These are phyloP conservation scores for Sclerotinia borealis DNA, from an alignment of 2,329 filamentous ascomycete genomes.

Conservation along the genomic window DNA sequence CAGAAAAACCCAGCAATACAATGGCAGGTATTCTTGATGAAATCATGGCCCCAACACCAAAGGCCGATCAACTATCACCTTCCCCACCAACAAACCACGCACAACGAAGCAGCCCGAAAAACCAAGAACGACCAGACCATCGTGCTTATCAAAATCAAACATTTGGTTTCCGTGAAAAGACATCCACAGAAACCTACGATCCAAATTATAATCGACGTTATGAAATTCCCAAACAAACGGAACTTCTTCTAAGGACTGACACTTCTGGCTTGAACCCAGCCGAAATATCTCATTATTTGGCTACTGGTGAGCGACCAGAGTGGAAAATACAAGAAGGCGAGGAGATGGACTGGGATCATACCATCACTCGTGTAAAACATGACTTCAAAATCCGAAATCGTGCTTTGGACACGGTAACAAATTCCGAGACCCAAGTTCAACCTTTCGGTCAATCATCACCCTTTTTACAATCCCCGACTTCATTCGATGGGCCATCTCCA, in stretches of 20 bases:
- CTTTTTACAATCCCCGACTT: neutral
- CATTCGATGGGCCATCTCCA: constrained; percentile 33
- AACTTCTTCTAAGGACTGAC: constrained; percentile 20
- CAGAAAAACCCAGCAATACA: constrained; percentile 35
- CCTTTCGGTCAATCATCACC: constrained; percentile 17
- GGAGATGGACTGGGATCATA: constrained; percentile 63
- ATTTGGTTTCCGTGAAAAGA: neutral
- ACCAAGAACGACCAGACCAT: neutral
- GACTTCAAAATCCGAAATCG: constrained; percentile 42
- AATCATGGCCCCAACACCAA: constrained; percentile 5
- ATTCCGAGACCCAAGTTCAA: constrained; percentile 34
- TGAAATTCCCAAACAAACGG: neutral
- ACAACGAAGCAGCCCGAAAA: neutral
- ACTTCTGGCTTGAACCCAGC: constrained; percentile 12
- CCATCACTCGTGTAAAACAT: constrained; percentile 6
- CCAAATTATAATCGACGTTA: neutral
- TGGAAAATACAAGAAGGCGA: neutral
- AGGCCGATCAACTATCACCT: neutral
- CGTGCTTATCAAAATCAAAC: neutral
- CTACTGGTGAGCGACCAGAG: constrained; percentile 9
- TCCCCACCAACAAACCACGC: neutral
- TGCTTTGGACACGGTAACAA: constrained; percentile 45
- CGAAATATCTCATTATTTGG: constrained; percentile 13
- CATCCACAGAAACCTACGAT: neutral
- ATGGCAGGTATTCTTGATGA: constrained; percentile 37